phyloP scores from a whole-genome alignment of 2,329 filamentous ascomycete genomes.

The Coniochaeta hoffmannii region DNA sequence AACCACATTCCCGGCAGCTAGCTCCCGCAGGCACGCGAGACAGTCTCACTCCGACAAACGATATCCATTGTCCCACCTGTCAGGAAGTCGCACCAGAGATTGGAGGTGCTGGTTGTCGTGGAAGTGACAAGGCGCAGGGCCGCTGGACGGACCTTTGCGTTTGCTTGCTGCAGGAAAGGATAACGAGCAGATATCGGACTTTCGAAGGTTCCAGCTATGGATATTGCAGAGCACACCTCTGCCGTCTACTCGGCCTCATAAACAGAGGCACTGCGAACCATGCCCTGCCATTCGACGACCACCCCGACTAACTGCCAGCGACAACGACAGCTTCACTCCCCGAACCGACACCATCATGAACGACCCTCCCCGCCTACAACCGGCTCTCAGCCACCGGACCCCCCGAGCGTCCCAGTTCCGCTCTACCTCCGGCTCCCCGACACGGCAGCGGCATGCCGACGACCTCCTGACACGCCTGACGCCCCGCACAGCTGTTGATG shows the following conservation, averaged over 20 bases:
- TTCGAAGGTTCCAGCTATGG: conserved; percentile 11
- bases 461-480: conserved; percentile 56
- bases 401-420: conserved; percentile 32
- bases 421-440: conserved; percentile 34
- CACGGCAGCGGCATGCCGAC: conserved; percentile 39
- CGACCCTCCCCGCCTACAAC: conserved; percentile 25
- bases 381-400: conserved; percentile 27
- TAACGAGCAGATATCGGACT: not conserved
- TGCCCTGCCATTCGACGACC: conserved; percentile 9
- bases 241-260: conserved; percentile 15
- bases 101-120: not conserved
- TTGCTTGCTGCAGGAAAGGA: not conserved
- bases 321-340: conserved; percentile 3
- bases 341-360: conserved; percentile 19
- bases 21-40: not conserved
- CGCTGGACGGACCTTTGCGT: not conserved
- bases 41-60: not conserved
- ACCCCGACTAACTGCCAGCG: not conserved
- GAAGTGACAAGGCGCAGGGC: not conserved
- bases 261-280: conserved; percentile 8
- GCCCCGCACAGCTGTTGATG: conserved; percentile 52
- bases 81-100: not conserved
- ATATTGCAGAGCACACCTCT: conserved; percentile 8
- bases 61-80: not conserved
- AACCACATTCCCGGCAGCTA: not conserved